Conservation (phyloP, 768 basidiomycete species). For the Leucosporidium yakuticum region DNA sequence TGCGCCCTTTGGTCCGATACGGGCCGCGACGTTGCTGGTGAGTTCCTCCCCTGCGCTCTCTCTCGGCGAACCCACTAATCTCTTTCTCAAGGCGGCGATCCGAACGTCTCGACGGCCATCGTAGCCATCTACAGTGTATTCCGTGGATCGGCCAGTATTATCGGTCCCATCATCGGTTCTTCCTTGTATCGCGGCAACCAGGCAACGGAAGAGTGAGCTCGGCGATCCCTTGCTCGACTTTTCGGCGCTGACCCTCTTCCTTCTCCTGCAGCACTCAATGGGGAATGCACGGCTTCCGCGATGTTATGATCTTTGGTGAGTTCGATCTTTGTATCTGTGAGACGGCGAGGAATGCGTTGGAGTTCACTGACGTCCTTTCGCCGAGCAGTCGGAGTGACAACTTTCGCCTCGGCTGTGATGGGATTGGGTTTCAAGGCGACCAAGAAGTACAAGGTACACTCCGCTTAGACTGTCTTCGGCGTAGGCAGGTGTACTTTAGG, state of each 20-base stretch:
- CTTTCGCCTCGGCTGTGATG: too few relatives aligned
- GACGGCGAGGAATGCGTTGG: too few relatives aligned
- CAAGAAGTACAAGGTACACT: too few relatives aligned
- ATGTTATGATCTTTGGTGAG: conserved; percentile 1
- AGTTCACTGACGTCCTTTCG: too few relatives aligned
- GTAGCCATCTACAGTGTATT: conserved; percentile 17
- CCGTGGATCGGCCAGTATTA: conserved; percentile 9
- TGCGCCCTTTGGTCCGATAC: not conserved
- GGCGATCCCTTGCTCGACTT: not conserved
- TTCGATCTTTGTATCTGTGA: not conserved
- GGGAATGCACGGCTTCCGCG: not conserved
- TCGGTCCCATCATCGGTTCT: conserved; percentile 22
- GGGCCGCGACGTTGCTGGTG: conserved; percentile 1
- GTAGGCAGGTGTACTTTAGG: too few relatives aligned
- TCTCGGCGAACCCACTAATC: too few relatives aligned
- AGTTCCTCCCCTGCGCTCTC: not conserved
- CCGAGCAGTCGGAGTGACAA: too few relatives aligned
- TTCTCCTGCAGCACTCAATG: not conserved
- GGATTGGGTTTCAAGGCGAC: too few relatives aligned
- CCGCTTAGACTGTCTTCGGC: too few relatives aligned
- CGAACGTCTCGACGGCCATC: conserved; percentile 13
- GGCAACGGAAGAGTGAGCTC: not conserved
- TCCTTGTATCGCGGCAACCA: conserved; percentile 8
- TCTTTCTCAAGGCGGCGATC: not conserved
- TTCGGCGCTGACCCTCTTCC: not conserved